Base-by-base conservation (phyloP, 169 alveolate genomes). In the Plasmodium vinckei region DNA sequence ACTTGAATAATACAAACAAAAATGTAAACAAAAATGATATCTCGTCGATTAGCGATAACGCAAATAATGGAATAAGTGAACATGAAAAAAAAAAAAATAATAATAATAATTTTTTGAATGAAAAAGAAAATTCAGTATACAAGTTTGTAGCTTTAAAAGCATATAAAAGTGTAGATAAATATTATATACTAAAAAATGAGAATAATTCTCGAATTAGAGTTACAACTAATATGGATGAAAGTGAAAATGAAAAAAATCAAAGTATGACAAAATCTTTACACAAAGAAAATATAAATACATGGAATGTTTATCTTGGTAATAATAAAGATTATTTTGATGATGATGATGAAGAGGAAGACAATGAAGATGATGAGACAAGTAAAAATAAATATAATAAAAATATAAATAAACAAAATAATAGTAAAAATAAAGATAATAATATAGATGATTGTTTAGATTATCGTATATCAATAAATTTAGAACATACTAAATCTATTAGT, bases 301-400 rank as follows among this genome's bases (percentile, higher is more conserved):
- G 90, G 90, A 82, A 82, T 67, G 67, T 82, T 12, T 67, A 60
- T 70, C 15, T 68, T 15, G 90, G 90, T 13, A 82, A 82, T 67
- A 65, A 82, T 65, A 33, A 82, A 5, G 71, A 82, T 17, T 82
- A 67, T 47, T 82, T 82, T 82, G 90, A 82, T 13, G 90, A 82
- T 2, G 90, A 77, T 0, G 73, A 54, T n/a, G 87, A 73, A 9
- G 73, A 73, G 1, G 61, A 46, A 9, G 70, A 73, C 10, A 64
- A 54, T 47, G 73, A 75, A 17, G 46, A 63, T 15, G 65, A 60
- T 3, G 86, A 19, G 0, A 39, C 10, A n/a, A 49, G 44, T 13
- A 10, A 49, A 9, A 25, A 53, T 6, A 49, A 51, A 12, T 7
- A 10, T 57, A 72, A 10, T 5, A 19, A 27, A 15, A 47, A 46